Conservation (phyloP, 768 basidiomycete genomes). For the Russula emetica region DNA sequence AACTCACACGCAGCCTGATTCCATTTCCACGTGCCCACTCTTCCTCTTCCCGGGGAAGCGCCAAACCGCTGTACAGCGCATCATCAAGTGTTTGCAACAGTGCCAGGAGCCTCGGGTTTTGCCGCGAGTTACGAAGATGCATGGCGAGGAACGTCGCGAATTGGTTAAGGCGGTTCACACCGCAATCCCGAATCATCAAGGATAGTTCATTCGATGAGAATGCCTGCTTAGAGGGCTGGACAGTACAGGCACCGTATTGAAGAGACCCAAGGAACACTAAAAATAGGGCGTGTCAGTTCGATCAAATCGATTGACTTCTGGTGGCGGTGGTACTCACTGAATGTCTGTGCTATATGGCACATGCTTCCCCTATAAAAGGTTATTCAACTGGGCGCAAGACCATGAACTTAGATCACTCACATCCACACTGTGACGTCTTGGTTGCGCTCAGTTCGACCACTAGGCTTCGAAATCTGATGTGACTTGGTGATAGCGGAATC, state of each 20-base stretch:
- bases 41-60: slow-evolving; percentile 63
- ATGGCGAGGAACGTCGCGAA: slow-evolving; percentile 65
- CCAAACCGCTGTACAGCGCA: slow-evolving; percentile 60
- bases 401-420: slow-evolving; percentile 41
- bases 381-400: slow-evolving; percentile 34
- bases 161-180: slow-evolving; percentile 71
- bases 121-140: slow-evolving; percentile 57
- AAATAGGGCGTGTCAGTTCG: slow-evolving; percentile 28
- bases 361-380: slow-evolving; percentile 63
- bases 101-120: slow-evolving; percentile 56
- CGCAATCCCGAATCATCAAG: slow-evolving; percentile 63
- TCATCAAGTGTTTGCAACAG: slow-evolving; percentile 56
- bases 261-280: slow-evolving; percentile 67
- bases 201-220: slow-evolving; percentile 66
- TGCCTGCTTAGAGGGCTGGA: slow-evolving; percentile 61
- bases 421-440: slow-evolving; percentile 72
- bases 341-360: slow-evolving; percentile 76
- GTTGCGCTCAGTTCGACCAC: slow-evolving; percentile 37
- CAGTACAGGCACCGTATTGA: slow-evolving; percentile 67
- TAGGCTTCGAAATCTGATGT: slow-evolving; percentile 46
- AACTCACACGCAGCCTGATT: slow-evolving; percentile 57
- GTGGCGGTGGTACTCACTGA: slow-evolving; percentile 47
- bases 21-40: slow-evolving; percentile 63
- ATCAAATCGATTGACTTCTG: slow-evolving; percentile 28
- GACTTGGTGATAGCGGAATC: slow-evolving; percentile 60